Base-by-base conservation (phyloP, 1,284 basidiomycete species). In the Boletellus sp. region DNA sequence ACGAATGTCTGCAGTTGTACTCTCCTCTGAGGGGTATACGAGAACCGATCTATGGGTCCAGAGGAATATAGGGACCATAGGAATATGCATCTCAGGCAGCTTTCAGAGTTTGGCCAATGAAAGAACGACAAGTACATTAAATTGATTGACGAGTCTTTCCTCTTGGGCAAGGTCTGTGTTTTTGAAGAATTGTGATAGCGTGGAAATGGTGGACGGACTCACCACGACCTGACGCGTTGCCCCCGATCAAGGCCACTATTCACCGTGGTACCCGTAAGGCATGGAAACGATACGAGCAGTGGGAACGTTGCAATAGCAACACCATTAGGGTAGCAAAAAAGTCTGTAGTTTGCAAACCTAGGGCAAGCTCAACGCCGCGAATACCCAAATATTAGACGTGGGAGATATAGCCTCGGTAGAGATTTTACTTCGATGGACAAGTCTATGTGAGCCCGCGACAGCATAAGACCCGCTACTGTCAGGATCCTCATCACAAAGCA, bases 401-500 rank as follows among this genome's bases (percentile, higher is more conserved):
- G 38, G 35, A 51, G 32, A 42, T 18, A 50, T 62, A 85, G 45
- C 90, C 79, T 62, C 91, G 88, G 64, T 90, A 91, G 8, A 79
- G 74, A 59, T 85, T 86, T 26, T 8, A 26, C 24, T 26, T 26
- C 10, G 24, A 8, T 24, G 8, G 24, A 24, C 32, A 37, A 47
- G 26, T 42, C 2, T 24, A 38, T 43, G 21, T 21, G 49, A 33
- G 46, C 22, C 21, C n/a, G 5, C n/a, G 1, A 43, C 4, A n/a
- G 24, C n/a, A 30, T 8, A 33, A 47, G 22, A 58, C 74, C 53
- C 38, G 81, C 81, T 79, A 49, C 74, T 82, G 16, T 67, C 72
- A n/a, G 85, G 63, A 56, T 83, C 72, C 33, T 58, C 67, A 53
- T 80, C 76, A 64, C 87, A 89, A 65, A 88, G 87, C n/a, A 63